Base-by-base conservation (phyloP, 2,329 filamentous ascomycete species). In the Eutypella sp. region DNA sequence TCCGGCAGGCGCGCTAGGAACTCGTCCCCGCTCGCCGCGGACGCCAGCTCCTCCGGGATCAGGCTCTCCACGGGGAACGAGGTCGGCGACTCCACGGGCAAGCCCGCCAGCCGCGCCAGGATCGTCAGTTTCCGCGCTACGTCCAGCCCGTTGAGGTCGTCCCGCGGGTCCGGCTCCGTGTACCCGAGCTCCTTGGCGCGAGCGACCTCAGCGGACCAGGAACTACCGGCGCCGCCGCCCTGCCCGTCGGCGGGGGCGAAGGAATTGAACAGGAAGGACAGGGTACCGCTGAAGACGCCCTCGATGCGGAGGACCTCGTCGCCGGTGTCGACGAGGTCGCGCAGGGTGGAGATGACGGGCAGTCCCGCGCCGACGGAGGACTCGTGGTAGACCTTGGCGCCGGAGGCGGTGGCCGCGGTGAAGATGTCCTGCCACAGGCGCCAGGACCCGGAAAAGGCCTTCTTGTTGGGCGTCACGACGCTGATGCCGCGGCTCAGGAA, bases 241-340 rank as follows among this genome's bases (percentile, higher is more conserved):
- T n/a, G n/a, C n/a, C n/a, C 86, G 41, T 82, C 79, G 3, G 84
- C 83, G 0, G 93, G 93, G 41, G 91, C 89, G 67, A 97, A 99
- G 19, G 83, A 91, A 76, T 97, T 97, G 82, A 99, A 97, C 34
- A 99, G 77, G 76, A 96, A 99, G 33, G 88, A 95, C 82, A 99
- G 92, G 45, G 93, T 99, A 53, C 93, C 93, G 50, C 89, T 95
- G 72, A 99, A 97, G 42, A 99, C 91, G 55, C 93, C 93, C 71
- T 97, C 92, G 57, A 99, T 95, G 70, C 85, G 91, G 45, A 81
- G 89, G 5, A 99, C 85, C 64, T 89, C 78, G 63, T 99, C 93
- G 36, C 93, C 93, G 1, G 93, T 99, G 52, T 91, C 86, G 20
- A 96, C 81, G n/a, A 99, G 78, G 59, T 99, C 93, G 62, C 90